Base-by-base conservation (phyloP, 1,284 basidiomycete genomes). In the Sphagnurus paluster region DNA sequence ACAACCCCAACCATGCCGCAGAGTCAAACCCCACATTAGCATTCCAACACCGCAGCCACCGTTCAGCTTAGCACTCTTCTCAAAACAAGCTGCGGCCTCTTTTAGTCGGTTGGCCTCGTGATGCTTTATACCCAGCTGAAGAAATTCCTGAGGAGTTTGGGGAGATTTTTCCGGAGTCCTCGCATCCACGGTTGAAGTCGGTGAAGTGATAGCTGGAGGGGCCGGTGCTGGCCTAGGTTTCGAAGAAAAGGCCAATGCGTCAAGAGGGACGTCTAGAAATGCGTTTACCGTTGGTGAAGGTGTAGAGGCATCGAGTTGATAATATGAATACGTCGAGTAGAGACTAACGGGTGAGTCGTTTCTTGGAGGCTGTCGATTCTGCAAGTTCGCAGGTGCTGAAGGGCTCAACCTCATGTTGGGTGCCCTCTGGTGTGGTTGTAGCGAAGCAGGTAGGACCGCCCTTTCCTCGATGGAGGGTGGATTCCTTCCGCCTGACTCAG, bases 1-100 rank as follows among this genome's bases (percentile, higher is more conserved):
- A 51, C 83, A 84, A 2, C 90, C 93, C 93, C 93, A 96, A 0
- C 91, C 93, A 65, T 94, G 90, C 40, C 93, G 74, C 54, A 94
- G 68, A n/a, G 90, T 75, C 39, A 95, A 71, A 1, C 93, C 93
- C 77, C 87, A 94, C 90, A 95, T 93, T 51, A 94, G 71, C 91
- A 94, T 94, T 10, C 93, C 93, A 2, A 90, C 83, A 2, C 87
- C 88, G 62, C 88, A 93, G 1, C 92, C 93, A 2, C 90, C 91
- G 29, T 76, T 69, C 44, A 82, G 69, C 42, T 76, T 87, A 9
- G 93, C 91, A 30, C 84, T 82, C 61, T 79, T 79, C 69, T 94
- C 89, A 63, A 96, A 95, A 64, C 76, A 90, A 36, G 68, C 65
- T 0, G 90, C 90, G 2, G 88, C 85, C 49, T 91, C 84, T 26